phyloP scores from a whole-genome alignment of 139 green algal genomes.

The Zygnema circumcarinatum region DNA sequence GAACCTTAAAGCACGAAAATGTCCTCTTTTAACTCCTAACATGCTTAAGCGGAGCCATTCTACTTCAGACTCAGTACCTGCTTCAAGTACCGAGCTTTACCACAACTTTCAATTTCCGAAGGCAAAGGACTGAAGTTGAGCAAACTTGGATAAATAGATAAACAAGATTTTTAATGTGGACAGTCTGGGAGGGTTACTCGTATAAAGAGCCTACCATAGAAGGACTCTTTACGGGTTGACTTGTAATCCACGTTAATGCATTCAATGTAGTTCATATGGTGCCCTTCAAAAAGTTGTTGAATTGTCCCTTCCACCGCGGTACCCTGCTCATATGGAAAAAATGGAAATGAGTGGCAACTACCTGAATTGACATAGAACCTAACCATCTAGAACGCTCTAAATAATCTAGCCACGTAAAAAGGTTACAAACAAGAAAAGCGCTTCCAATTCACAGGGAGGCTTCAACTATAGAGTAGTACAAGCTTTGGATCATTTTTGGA shows the following conservation, averaged over 20 bases:
- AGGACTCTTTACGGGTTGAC: slow-evolving; percentile 83
- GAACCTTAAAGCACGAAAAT: no score
- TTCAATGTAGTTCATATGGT: slow-evolving; percentile 88
- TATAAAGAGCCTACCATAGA: slow-evolving; percentile 68
- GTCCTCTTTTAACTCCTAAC: no score
- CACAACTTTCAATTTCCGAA: no score
- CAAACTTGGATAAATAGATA: no score
- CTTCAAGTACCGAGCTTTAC: no score
- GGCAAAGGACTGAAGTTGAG: no score
- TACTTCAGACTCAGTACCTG: no score
- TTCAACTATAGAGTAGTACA: no score
- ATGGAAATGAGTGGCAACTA: neutral
- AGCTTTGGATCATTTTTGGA: no score
- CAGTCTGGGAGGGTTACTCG: no score
- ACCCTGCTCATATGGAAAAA: slow-evolving; percentile 27
- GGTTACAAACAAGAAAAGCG: neutral
- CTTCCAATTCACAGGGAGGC: neutral
- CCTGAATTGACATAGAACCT: slow-evolving; percentile 31
- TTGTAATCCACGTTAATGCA: slow-evolving; percentile 95
- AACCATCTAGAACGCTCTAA: neutral
- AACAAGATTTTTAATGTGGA: no score
- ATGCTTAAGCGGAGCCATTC: no score
- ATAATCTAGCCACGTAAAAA: neutral
- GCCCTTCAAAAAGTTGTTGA: slow-evolving; percentile 92
- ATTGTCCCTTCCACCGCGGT: slow-evolving; percentile 91